These are phyloP conservation scores for Globisporangium spiculum DNA, from an alignment of 352 stramenopile genomes.

Conservation along the genomic window DNA sequence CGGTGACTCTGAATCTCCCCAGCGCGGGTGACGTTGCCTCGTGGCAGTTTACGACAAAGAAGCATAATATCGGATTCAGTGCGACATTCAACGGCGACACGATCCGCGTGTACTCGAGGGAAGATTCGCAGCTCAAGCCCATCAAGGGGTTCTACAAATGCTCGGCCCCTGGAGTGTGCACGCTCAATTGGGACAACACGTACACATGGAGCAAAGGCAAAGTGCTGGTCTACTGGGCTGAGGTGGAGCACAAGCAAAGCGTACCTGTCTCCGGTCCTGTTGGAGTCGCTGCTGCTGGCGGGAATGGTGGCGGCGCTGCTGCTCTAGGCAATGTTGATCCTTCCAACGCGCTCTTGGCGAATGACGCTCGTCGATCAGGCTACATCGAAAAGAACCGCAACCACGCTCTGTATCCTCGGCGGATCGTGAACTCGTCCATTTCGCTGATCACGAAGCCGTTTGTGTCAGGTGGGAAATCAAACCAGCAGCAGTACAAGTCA, in stretches of 20 bases:
- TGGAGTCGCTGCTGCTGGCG: not conserved
- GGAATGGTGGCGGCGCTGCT: not conserved
- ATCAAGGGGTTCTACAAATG: constrained; percentile 68
- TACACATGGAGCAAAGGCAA: constrained; percentile 82
- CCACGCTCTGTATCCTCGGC: constrained; percentile 54
- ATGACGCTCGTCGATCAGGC: constrained; percentile 41
- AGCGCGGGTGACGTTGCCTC: constrained; percentile 46
- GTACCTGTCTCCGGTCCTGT: not conserved
- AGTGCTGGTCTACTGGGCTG: constrained; percentile 72
- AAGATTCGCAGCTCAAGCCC: constrained; percentile 57
- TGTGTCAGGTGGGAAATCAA: constrained; percentile 24
- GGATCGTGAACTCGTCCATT: constrained; percentile 70
- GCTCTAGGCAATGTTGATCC: not conserved
- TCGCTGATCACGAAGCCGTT: constrained; percentile 75
- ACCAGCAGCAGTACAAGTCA: constrained; percentile 34
- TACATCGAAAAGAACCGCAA: constrained; percentile 70
- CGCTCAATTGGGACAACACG: constrained; percentile 80
- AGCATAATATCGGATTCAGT: constrained; percentile 80
- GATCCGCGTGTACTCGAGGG: constrained; percentile 62
- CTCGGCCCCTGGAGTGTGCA: constrained; percentile 42
- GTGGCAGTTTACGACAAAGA: constrained; percentile 78
- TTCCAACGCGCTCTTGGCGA: not conserved
- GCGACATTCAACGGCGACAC: constrained; percentile 62
- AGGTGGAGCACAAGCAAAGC: constrained; percentile 42
- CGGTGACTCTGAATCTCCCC: constrained; percentile 44